Evolutionary conservation across 1,284 basidiomycete genomes (phyloP), one percentile per base, ranked within the genome.

Genomic region (Peniophora sp.): DNA sequence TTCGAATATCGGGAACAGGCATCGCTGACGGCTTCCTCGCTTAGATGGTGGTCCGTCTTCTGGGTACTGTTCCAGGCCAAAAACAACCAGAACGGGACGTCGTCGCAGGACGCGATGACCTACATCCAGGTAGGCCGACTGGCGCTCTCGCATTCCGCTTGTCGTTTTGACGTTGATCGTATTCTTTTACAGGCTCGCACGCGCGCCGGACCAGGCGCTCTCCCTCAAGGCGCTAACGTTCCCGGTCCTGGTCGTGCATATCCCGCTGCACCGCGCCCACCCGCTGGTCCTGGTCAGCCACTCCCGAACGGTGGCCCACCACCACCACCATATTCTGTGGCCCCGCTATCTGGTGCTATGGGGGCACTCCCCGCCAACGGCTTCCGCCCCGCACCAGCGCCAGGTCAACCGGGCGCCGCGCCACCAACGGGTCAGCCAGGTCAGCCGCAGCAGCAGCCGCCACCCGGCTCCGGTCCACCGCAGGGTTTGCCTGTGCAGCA

Each of bases 31-130:
- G n/a, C n/a, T n/a, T n/a, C n/a, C n/a, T n/a, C n/a, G n/a, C n/a
- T 10, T 59, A 89, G 87, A 63, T 90, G 87, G 88, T 90, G 87
- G 88, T 85, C 80, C 58, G 88, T 91, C 20, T 90, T 90, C 59
- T 90, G 88, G 87, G 81, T 88, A 0, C 69, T 89, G 9, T 90
- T 89, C 62, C 78, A 80, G 11, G 85, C 86, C 45, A 89, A 89
- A 67, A 84, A 80, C 52, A 83, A 36, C 34, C 34, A 36, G 10
- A 36, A 73, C 48, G 77, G 76, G 24, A 61, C 61, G 12, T 81
- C 78, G 9, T 63, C 77, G 8, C 85, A 87, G 0, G 85, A 89
- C 57, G 85, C 82, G n/a, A 56, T 86, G 60, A 52, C 80, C 22
- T 89, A 88, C 62, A 79, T 76, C 0, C 79, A 85, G 69, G 86